These are phyloP conservation scores for Calonectria montana DNA, from an alignment of 2,329 filamentous ascomycete genomes.

Conservation along the genomic window DNA sequence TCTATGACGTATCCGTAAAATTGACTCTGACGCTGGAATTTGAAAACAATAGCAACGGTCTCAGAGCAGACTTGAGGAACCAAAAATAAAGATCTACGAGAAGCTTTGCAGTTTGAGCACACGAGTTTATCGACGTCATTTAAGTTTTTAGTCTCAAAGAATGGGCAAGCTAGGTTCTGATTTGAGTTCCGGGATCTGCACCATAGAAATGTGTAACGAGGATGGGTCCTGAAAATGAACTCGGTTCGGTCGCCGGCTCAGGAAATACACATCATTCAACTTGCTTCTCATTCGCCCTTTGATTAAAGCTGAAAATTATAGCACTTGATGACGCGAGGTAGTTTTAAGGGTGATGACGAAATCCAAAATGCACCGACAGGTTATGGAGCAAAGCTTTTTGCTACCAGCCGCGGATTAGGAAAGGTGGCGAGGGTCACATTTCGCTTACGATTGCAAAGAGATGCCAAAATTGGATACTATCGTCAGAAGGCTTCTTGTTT, in stretches of 20 bases:
- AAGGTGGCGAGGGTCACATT: background rate
- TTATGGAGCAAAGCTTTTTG: background rate
- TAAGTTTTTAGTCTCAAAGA: background rate
- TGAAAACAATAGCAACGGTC: background rate
- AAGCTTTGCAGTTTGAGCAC: background rate
- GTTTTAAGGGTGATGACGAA: background rate
- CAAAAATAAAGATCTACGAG: background rate
- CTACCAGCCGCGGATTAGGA: background rate
- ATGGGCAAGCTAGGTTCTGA: background rate
- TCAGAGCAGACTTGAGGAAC: background rate
- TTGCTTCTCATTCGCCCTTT: background rate
- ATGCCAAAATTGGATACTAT: background rate
- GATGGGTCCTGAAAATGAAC: background rate
- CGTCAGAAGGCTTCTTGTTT: background rate
- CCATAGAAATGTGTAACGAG: background rate
- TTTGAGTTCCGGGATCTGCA: background rate
- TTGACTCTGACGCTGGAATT: background rate
- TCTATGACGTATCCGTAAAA: background rate
- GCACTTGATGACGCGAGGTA: no score
- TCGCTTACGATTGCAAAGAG: background rate
- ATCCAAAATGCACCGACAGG: background rate
- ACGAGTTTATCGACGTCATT: background rate
- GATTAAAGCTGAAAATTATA: background rate
- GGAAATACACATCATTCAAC: background rate
- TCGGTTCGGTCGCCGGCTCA: background rate